Evolutionary conservation across 1,284 basidiomycete genomes (phyloP).

Genomic region (Mycena sp.): DNA sequence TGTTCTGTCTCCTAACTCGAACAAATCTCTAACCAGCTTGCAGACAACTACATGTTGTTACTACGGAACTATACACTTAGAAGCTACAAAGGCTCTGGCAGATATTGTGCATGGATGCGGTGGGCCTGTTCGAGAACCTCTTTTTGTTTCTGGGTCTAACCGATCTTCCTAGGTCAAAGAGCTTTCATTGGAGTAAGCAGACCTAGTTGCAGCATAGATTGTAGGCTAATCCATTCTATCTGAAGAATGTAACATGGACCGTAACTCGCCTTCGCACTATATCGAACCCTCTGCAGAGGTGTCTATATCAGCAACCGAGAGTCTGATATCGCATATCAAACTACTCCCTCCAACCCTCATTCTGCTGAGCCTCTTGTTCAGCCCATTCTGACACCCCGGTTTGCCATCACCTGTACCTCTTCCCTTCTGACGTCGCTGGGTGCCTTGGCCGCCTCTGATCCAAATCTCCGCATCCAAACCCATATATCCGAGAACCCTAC

Average conservation of each 20-base stretch:
- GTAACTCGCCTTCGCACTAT: conserved; percentile 78
- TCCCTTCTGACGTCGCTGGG: conserved; percentile 78
- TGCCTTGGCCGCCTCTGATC: conserved; percentile 61
- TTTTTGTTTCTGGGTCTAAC: conserved; percentile 1
- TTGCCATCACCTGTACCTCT: conserved; percentile 91
- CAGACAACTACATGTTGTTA: conserved; percentile 96
- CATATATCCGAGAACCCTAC: conserved; percentile 89
- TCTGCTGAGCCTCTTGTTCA: conserved; percentile 60
- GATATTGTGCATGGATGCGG: conserved; percentile 76
- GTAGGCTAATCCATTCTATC: neutral
- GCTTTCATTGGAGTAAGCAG: conserved; percentile 82
- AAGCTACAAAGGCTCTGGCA: conserved; percentile 84
- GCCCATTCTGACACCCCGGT: conserved; percentile 93
- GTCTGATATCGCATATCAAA: conserved; percentile 78
- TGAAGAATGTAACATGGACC: conserved; percentile 96
- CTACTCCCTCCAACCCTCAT: conserved; percentile 44
- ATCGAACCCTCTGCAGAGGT: conserved; percentile 68
- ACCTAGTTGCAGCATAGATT: neutral
- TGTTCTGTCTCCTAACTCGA: neutral
- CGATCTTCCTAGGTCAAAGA: conserved; percentile 72
- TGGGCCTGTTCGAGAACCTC: conserved; percentile 43
- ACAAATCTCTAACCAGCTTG: neutral
- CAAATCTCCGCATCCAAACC: conserved; percentile 85
- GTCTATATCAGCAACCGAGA: conserved; percentile 69
- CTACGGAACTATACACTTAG: conserved; percentile 87